A percentile compares a stretch with the other conserved stretches of the same genome.
Conservation (phyloP, 139 green algal genomes). For the Ulvella scutata region DNA sequence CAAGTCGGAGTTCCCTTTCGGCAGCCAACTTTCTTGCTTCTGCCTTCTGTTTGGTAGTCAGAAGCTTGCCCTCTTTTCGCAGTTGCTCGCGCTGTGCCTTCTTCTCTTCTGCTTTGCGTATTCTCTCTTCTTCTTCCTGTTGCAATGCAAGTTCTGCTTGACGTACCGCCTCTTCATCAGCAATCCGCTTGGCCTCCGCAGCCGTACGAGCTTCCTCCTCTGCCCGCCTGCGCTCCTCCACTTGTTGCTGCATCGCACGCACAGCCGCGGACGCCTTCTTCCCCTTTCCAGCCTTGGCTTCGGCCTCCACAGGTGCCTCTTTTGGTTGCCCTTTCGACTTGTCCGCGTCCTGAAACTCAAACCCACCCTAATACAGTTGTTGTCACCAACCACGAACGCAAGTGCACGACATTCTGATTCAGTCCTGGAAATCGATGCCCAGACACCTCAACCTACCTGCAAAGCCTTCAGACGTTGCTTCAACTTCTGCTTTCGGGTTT, state of each 20-base stretch:
- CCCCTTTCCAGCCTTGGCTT: neutral
- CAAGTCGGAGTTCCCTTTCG: neutral
- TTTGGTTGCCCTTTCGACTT: too few relatives aligned
- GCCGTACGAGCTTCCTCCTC: slow-evolving; percentile 4
- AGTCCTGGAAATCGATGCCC: too few relatives aligned
- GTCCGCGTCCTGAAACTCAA: too few relatives aligned
- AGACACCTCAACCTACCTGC: too few relatives aligned
- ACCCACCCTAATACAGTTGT: too few relatives aligned
- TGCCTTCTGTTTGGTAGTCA: neutral
- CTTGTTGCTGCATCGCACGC: neutral
- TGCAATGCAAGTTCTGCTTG: neutral
- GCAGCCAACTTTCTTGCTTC: neutral
- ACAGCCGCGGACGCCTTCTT: neutral
- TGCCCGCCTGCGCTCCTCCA: slow-evolving; percentile 9
- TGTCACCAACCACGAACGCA: too few relatives aligned
- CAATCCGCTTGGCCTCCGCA: neutral
- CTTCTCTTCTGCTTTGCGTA: neutral
- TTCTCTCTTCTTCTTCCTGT: neutral
- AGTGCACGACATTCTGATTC: too few relatives aligned
- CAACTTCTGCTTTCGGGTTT: neutral
- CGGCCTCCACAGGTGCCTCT: too few relatives aligned
- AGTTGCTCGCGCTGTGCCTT: neutral
- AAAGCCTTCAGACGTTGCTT: neutral
- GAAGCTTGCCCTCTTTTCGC: neutral
- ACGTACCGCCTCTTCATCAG: neutral